These are phyloP conservation scores for Serendipita indica DNA, from an alignment of 768 basidiomycete genomes.

Conservation along the genomic window DNA sequence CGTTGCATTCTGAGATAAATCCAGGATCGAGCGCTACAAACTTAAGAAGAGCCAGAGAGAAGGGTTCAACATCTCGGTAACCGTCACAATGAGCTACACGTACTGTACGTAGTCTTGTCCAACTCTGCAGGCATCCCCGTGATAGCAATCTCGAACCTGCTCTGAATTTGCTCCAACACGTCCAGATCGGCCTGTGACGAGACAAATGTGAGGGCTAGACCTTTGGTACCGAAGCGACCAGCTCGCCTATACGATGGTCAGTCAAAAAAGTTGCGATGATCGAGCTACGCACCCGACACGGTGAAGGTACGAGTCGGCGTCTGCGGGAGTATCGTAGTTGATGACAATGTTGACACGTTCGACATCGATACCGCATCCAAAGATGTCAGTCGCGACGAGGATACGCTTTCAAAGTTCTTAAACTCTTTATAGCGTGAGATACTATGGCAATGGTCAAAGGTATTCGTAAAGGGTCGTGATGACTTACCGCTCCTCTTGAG, in stretches of 20 bases:
- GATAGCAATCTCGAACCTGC: conserved; percentile 93
- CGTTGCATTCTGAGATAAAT: no score
- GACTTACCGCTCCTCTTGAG: conserved; percentile 88
- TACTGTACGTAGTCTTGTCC: conserved; percentile 90
- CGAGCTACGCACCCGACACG: conserved; percentile 63
- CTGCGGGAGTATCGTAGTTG: conserved; percentile 95
- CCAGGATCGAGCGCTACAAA: no score
- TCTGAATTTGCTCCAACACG: conserved; percentile 90
- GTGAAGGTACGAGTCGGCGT: conserved; percentile 97
- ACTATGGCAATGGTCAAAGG: conserved; percentile 26
- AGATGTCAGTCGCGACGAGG: conserved; percentile 96
- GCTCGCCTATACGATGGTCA: conserved; percentile 50
- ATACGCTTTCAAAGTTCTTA: conserved; percentile 99
- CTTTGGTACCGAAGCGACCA: conserved; percentile 98
- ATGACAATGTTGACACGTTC: conserved; percentile 99
- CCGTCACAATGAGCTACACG: no score
- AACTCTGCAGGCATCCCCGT: conserved; percentile 88
- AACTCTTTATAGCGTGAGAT: conserved; percentile 94
- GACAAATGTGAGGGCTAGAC: conserved; percentile 94
- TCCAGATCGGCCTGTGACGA: conserved; percentile 84
- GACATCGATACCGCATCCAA: conserved; percentile 98
- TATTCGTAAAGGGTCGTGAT: neutral
- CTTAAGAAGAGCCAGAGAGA: no score
- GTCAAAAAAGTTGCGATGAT: neutral
- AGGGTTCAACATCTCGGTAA: no score